These are phyloP conservation scores for Stereum hirsutum DNA, from an alignment of 1,284 basidiomycete genomes.

Conservation along the genomic window DNA sequence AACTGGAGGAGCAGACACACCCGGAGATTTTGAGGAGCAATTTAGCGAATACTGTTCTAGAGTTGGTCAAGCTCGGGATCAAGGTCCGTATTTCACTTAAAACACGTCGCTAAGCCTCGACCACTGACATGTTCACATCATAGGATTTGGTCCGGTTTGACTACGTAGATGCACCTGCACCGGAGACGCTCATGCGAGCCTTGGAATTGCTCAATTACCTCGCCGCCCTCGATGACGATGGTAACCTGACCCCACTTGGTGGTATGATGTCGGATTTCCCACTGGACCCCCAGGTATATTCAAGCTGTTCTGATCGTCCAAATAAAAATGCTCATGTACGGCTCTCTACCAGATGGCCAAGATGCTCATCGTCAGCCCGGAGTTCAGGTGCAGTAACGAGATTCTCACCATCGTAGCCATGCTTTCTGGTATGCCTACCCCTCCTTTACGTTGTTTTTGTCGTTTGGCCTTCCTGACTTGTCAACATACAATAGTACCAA, in stretches of 20 bases:
- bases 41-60: slow-evolving; percentile 89
- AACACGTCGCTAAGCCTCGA: not conserved
- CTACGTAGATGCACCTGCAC: slow-evolving; percentile 94
- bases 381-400: slow-evolving; percentile 96
- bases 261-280: slow-evolving; percentile 97
- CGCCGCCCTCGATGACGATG: slow-evolving; percentile 90
- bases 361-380: slow-evolving; percentile 89
- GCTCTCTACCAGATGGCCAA: slow-evolving; percentile 62
- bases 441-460: not conserved
- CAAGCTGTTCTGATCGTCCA: not conserved
- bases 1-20: slow-evolving; percentile 94
- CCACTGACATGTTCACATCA: not conserved
- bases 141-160: slow-evolving; percentile 89
- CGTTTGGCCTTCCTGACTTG: not conserved
- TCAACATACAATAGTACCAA: slow-evolving; percentile 64
- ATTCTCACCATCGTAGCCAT: slow-evolving; percentile 93
- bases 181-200: slow-evolving; percentile 97
- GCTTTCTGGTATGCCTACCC: slow-evolving; percentile 65
- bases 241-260: slow-evolving; percentile 83
- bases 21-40: slow-evolving; percentile 94
- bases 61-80: slow-evolving; percentile 90
- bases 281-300: slow-evolving; percentile 82
- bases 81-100: slow-evolving; percentile 32
- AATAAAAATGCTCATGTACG: not conserved
- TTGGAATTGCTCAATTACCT: slow-evolving; percentile 93